These are phyloP conservation scores for Esteya vermicola DNA, from an alignment of 2,329 filamentous ascomycete genomes.

Conservation along the genomic window DNA sequence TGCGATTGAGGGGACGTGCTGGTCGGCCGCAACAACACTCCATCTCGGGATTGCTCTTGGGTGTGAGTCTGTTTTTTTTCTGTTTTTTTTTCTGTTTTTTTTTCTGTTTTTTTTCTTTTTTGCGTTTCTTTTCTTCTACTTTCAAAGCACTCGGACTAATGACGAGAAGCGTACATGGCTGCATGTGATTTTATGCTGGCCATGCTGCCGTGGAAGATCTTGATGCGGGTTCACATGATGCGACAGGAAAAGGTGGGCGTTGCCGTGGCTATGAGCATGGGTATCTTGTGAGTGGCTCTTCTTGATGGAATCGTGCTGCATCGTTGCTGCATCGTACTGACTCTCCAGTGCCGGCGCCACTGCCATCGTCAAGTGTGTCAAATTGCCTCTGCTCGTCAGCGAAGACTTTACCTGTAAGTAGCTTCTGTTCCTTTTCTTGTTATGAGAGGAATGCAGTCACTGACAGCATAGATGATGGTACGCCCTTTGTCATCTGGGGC, in stretches of 20 bases:
- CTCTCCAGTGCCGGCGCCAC: slow-evolving; percentile 12
- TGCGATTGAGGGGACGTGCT: slow-evolving; percentile 13
- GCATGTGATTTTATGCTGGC: slow-evolving; percentile 15
- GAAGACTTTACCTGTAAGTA: slow-evolving; percentile 9
- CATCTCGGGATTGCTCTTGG: slow-evolving; percentile 12
- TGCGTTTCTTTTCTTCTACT: too few relatives aligned
- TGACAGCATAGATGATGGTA: neutral
- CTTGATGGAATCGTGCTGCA: neutral
- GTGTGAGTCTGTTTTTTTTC: slow-evolving; percentile 4
- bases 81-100: neutral
- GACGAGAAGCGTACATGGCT: slow-evolving; percentile 13
- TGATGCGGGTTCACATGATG: slow-evolving; percentile 15
- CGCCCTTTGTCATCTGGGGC: slow-evolving; percentile 11
- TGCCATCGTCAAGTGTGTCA: slow-evolving; percentile 14
- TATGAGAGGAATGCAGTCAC: too few relatives aligned
- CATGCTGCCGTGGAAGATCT: slow-evolving; percentile 15
- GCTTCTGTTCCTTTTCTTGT: neutral
- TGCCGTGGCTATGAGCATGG: slow-evolving; percentile 18
- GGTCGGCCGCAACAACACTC: slow-evolving; percentile 11
- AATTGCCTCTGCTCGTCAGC: slow-evolving; percentile 8
- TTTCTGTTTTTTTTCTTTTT: too few relatives aligned
- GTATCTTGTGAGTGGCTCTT: slow-evolving; percentile 12
- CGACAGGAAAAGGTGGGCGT: slow-evolving; percentile 16
- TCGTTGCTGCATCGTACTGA: too few relatives aligned
- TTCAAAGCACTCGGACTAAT: too few relatives aligned